Conservation (phyloP, 2,329 filamentous ascomycete species). For the Teratosphaeria nubilosa region DNA sequence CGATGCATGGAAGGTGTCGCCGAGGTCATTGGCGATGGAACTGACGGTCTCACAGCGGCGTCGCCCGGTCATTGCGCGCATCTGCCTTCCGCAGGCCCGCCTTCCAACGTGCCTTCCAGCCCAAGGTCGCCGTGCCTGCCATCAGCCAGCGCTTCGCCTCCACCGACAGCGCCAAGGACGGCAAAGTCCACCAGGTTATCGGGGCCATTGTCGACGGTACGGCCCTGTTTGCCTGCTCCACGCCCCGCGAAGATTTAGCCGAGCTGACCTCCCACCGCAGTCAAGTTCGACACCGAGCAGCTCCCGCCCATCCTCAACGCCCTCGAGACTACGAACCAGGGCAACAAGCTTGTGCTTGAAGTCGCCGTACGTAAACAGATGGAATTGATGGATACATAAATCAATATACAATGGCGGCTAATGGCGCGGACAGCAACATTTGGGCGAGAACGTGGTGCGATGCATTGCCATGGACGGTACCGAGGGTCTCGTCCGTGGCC, state of each 20-base stretch:
- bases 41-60: conserved; percentile 44
- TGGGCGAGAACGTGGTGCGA: conserved; percentile 97
- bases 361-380: conserved; percentile 63
- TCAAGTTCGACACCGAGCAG: conserved; percentile 92
- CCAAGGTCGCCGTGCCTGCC: conserved; percentile 48
- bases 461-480: conserved; percentile 99
- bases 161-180: conserved; percentile 46
- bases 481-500: conserved; percentile 96
- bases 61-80: conserved; percentile 55
- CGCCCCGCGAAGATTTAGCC: conserved; percentile 12
- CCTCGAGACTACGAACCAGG: conserved; percentile 81
- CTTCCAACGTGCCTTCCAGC: conserved; percentile 47
- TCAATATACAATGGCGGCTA: conserved; percentile 13
- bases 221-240: conserved; percentile 28
- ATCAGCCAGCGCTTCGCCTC: conserved; percentile 53
- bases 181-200: conserved; percentile 74
- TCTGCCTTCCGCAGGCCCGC: conserved; percentile 48
- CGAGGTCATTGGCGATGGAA: conserved; percentile 27
- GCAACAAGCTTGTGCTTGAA: conserved; percentile 90
- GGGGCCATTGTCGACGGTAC: conserved; percentile 98
- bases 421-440: conserved; percentile 67
- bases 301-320: conserved; percentile 97
- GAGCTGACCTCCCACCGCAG: conserved; percentile 40
- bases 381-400: conserved; percentile 4
- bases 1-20: conserved; percentile 11